A percentile compares a stretch with the other conserved stretches of the same genome.
phyloP scores from a whole-genome alignment of 257 asterid species.

The Jasminum sambac region DNA sequence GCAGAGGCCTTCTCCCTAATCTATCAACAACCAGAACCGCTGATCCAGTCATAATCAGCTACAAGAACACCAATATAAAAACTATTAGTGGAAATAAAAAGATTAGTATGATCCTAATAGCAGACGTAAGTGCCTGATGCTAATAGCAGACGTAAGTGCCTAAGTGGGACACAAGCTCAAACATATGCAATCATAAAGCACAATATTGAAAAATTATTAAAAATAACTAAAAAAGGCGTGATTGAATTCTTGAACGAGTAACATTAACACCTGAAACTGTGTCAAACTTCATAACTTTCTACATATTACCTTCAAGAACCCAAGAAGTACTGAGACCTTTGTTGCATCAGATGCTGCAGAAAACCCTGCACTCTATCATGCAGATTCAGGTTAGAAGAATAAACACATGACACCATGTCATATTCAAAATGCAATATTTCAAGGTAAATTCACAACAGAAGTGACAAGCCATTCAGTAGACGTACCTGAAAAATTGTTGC shows the following conservation, averaged over 20 bases:
- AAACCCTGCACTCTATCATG: conserved; percentile 84
- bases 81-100: conserved; percentile 9
- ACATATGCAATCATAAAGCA: not conserved
- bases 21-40: conserved; percentile 79
- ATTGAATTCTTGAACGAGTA: not conserved
- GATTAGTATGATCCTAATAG: not conserved
- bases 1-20: conserved; percentile 93
- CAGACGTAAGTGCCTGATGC: not conserved
- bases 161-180: not conserved
- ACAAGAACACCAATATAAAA: conserved; percentile 20
- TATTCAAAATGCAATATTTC: not conserved
- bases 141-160: not conserved
- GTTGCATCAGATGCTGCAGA: conserved; percentile 98
- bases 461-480: conserved; percentile 19
- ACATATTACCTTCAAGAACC: conserved; percentile 70
- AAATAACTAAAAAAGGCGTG: conserved; percentile 1
- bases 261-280: not conserved
- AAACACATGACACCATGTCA: not conserved
- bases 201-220: conserved; percentile 7
- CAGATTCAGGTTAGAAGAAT: conserved; percentile 26
- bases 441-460: conserved; percentile 16
- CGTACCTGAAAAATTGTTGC: conserved; percentile 88
- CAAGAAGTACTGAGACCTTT: conserved; percentile 81
- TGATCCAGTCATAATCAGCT: conserved; percentile 90
- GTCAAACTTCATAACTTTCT: conserved; percentile 3